phyloP scores from a whole-genome alignment of 225 moss, liverwort and hornwort species.

The Antitrichia curtipendula region DNA sequence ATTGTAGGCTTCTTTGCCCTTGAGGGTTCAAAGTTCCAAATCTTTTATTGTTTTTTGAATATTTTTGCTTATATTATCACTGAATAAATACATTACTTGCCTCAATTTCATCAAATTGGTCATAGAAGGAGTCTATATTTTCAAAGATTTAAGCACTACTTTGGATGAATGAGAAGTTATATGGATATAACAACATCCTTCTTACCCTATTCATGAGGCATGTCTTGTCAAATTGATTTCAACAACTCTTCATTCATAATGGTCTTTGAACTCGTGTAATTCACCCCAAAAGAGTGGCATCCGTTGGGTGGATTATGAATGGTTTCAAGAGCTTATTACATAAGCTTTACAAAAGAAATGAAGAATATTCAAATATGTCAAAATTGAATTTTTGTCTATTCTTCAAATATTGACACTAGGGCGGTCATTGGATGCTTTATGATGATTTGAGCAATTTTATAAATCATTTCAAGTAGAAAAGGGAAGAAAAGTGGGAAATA shows the following conservation, averaged over 20 bases:
- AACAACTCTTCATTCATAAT: neutral
- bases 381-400: neutral
- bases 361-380: neutral
- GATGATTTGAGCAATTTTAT: neutral
- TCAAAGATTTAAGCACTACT: neutral
- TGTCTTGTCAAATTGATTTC: neutral
- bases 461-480: neutral
- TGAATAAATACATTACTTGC: neutral
- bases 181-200: neutral
- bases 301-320: too few species aligned
- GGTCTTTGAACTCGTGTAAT: neutral
- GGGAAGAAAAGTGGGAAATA: neutral
- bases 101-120: neutral
- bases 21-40: too few species aligned
- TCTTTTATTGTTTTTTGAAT: neutral
- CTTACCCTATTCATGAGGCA: rapidly evolving
- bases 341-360: neutral
- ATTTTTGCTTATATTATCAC: neutral
- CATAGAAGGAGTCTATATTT: rapidly evolving
- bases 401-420: rapidly evolving
- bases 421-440: rapidly evolving
- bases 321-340: neutral
- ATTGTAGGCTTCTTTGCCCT: neutral
- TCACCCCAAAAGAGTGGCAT: neutral
- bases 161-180: neutral